A percentile compares a stretch with the other conserved stretches of the same genome.
Conservation (phyloP, 371 early-diverging fungal genomes). For the Umbelopsis sp. region DNA sequence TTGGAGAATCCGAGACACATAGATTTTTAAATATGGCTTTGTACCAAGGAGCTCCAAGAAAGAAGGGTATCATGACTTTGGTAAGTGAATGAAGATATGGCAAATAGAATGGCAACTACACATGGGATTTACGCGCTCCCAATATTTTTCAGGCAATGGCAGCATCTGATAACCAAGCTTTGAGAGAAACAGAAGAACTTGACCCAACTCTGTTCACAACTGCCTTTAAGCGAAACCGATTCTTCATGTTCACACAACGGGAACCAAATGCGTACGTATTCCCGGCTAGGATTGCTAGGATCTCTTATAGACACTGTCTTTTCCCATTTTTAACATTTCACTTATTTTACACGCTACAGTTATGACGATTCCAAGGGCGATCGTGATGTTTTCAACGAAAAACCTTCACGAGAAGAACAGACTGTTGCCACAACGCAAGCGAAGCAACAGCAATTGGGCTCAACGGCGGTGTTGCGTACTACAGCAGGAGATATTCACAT, state of each 20-base stretch:
- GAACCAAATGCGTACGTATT: conserved; percentile 78
- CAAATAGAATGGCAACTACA: not conserved
- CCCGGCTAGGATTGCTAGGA: too few species aligned
- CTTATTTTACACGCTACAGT: conserved; percentile 29
- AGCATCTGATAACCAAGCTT: conserved; percentile 84
- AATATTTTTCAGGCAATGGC: conserved; percentile 72
- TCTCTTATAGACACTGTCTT: not conserved
- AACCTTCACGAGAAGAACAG: conserved; percentile 94
- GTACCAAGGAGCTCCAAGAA: conserved; percentile 87
- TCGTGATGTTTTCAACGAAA: conserved; percentile 97
- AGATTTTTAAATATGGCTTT: conserved; percentile 89
- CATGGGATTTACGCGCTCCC: not conserved
- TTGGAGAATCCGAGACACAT: conserved; percentile 90
- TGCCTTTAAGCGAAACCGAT: conserved; percentile 89
- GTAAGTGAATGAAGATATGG: conserved; percentile 33
- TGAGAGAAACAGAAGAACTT: conserved; percentile 67
- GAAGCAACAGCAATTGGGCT: conserved; percentile 66
- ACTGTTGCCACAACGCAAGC: conserved; percentile 78
- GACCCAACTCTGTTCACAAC: conserved; percentile 93
- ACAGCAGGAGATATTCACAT: conserved; percentile 86
- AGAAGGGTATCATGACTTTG: conserved; percentile 76
- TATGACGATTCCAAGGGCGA: conserved; percentile 63
- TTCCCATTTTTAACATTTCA: not conserved
- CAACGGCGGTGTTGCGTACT: conserved; percentile 84
- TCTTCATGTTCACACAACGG: conserved; percentile 87